phyloP scores from a whole-genome alignment of 371 early-diverging fungal species.

The Mortierella sp. region DNA sequence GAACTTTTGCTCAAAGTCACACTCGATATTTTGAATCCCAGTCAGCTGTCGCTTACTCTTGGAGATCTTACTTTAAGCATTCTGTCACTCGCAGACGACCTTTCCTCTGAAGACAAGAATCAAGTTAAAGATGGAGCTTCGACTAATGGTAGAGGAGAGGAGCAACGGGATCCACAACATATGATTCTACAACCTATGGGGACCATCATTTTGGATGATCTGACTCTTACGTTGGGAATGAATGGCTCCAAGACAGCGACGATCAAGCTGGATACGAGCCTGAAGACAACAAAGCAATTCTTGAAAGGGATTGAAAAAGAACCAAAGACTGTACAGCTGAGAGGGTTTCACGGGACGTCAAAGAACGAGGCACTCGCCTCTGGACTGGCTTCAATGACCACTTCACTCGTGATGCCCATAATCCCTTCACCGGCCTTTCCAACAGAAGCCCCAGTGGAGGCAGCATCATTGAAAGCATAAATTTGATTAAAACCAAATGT shows the following conservation, averaged over 20 bases:
- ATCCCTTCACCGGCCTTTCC: neutral
- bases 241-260: constrained; percentile 16
- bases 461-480: neutral
- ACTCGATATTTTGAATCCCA: constrained; percentile 28
- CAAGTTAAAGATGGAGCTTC: neutral
- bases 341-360: constrained; percentile 45
- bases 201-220: constrained; percentile 2
- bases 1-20: constrained; percentile 1
- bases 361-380: constrained; percentile 46
- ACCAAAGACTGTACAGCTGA: constrained; percentile 7
- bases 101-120: neutral
- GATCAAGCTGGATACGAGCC: constrained; percentile 9
- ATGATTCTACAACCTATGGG: neutral
- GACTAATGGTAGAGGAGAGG: no score
- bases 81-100: neutral
- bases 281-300: constrained; percentile 18
- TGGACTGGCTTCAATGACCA: constrained; percentile 37
- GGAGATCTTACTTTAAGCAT: constrained; percentile 22
- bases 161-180: neutral
- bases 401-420: constrained; percentile 7
- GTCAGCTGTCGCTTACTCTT: constrained; percentile 27
- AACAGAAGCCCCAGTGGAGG: neutral
- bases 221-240: constrained; percentile 22
- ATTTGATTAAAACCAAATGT: neutral
- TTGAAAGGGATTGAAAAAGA: constrained; percentile 4